Evolutionary conservation across 305 asterid genomes (phyloP), one percentile per base, ranked within the genome.

Genomic region (Rubia balearica): DNA sequence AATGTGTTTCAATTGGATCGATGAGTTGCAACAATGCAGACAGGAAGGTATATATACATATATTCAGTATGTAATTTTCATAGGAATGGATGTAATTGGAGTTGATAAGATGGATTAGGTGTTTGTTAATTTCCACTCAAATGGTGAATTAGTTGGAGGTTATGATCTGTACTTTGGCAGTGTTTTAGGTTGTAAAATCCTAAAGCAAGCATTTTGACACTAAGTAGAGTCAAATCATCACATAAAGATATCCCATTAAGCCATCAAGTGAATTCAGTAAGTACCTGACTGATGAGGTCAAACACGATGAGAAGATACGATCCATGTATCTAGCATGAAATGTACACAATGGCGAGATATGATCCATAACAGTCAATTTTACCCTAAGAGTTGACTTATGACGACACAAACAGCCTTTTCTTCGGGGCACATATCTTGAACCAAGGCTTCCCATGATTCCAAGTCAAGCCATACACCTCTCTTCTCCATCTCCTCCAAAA

Each of bases 401-500:
- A 21, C 48, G 33, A 8, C n/a, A 61, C 27, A 10, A 22, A 12
- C 73, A 42, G 40, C 56, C 21, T 38, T 38, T n/a, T 40, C 49
- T 3, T 68, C 45, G 33, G 43, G 6, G 43, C 78, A 74, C 43
- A 70, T 63, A 70, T 83, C 88, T 43, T 62, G 79, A 75, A 85
- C 87, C 10, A 90, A 60, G 70, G 57, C 78, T 69, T 87, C 91
- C 97, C 96, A 93, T 38, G 87, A 81, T 12, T 74, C 85, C 45
- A 59, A 70, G 48, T 83, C 86, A 11, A 89, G 78, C 69, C 73
- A 67, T 78, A 84, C 75, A 65, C 79, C 82, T 82, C 86, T 84
- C 81, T 79, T 90, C 73, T 73, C 78, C 96, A 87, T 90, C 87
- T 87, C 96, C 81, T 88, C 92, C 78, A 93, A 80, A 77, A 93